These are phyloP conservation scores for Trebouxiophyceae sp. DNA, from an alignment of 163 green algal genomes.

Conservation along the genomic window DNA sequence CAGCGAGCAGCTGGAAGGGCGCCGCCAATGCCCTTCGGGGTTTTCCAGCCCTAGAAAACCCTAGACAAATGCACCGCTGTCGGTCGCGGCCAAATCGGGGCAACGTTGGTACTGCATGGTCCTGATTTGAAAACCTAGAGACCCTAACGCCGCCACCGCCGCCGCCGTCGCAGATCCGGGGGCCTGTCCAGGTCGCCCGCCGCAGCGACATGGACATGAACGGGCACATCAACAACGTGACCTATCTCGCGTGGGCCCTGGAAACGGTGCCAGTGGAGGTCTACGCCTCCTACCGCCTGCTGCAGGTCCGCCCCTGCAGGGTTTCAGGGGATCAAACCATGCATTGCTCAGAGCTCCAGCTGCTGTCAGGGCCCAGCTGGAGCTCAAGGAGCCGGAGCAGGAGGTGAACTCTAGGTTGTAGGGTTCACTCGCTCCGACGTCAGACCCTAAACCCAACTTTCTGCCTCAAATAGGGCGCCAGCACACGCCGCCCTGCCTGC, in stretches of 20 bases:
- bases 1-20: too few relatives aligned
- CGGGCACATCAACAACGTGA: conserved; percentile 97
- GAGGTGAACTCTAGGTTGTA: not conserved
- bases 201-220: conserved; percentile 97
- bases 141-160: too few relatives aligned
- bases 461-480: too few relatives aligned
- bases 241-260: conserved; percentile 87
- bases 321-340: not conserved
- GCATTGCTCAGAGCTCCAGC: not conserved
- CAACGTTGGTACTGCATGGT: too few relatives aligned
- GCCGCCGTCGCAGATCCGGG: conserved; percentile 26
- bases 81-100: too few relatives aligned
- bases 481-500: too few relatives aligned
- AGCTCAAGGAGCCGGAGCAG: not conserved
- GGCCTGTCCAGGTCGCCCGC: conserved; percentile 55
- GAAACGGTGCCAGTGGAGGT: conserved; percentile 74
- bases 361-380: not conserved
- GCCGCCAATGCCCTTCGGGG: too few relatives aligned
- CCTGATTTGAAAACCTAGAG: too few relatives aligned
- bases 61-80: too few relatives aligned
- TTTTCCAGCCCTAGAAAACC: too few relatives aligned
- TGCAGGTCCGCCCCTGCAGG: conserved; percentile 34
- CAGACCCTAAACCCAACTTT: not conserved
- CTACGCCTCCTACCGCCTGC: conserved; percentile 43
- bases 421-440: not conserved